Conservation (phyloP, 2,329 filamentous ascomycete species). For the Phaeosphaeriaceae sp. region DNA sequence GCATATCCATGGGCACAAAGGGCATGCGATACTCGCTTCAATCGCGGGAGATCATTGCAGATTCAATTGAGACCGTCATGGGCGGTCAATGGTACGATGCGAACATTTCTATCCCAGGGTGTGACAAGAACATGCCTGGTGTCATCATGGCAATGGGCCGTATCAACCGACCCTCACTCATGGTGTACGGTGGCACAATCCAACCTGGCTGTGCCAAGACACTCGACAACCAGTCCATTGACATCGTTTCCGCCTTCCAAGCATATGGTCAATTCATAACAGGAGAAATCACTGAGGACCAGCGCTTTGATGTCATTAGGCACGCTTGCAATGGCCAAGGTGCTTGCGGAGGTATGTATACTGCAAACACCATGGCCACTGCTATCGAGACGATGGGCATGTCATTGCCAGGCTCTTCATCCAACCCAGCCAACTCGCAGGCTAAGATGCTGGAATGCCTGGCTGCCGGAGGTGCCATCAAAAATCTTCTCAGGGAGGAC, state of each 20-base stretch:
- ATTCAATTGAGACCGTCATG: constrained; percentile 92
- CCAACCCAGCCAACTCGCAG: constrained; percentile 58
- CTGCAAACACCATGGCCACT: constrained; percentile 71
- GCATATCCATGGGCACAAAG: constrained; percentile 96
- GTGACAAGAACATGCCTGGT: constrained; percentile 98
- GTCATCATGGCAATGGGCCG: constrained; percentile 88
- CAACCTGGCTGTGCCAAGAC: constrained; percentile 82
- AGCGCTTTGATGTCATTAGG: constrained; percentile 84
- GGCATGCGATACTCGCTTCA: constrained; percentile 96
- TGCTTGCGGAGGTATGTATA: constrained; percentile 92
- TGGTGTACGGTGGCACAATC: constrained; percentile 95
- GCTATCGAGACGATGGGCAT: constrained; percentile 60
- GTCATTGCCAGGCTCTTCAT: constrained; percentile 58
- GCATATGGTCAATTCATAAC: constrained; percentile 71
- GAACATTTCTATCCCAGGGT: constrained; percentile 90
- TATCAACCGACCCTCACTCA: constrained; percentile 89
- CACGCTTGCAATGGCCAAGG: constrained; percentile 80
- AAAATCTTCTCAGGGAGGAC: constrained; percentile 58
- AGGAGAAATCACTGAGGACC: constrained; percentile 77
- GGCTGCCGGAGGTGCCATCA: constrained; percentile 58
- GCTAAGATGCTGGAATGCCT: constrained; percentile 59
- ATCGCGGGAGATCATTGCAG: constrained; percentile 88
- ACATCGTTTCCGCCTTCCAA: constrained; percentile 87
- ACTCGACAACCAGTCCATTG: constrained; percentile 76
- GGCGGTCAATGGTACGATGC: constrained; percentile 92